These are phyloP conservation scores for Tolypocladium pustulatum DNA, from an alignment of 2,329 filamentous ascomycete genomes.

Conservation along the genomic window DNA sequence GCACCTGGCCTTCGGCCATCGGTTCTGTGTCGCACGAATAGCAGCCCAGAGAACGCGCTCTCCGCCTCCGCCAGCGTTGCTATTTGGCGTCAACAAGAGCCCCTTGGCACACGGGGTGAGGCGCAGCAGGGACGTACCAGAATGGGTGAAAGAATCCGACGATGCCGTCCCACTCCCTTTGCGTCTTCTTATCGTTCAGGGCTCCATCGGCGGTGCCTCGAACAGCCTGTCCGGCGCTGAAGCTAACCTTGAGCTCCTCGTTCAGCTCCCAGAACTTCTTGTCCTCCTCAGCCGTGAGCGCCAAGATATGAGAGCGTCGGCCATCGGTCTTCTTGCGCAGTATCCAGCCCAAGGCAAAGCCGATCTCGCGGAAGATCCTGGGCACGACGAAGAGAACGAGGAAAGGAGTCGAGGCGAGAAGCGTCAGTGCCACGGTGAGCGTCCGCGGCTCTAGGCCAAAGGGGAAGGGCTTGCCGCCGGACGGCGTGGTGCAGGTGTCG, in stretches of 20 bases:
- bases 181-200: constrained; percentile 26
- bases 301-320: constrained; percentile 46
- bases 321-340: constrained; percentile 54
- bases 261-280: constrained; percentile 23
- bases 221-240: constrained; percentile 41
- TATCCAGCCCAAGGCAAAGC: constrained; percentile 45
- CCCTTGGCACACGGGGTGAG: neutral
- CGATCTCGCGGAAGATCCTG: constrained; percentile 20
- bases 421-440: constrained; percentile 13
- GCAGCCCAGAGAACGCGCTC: constrained; percentile 96
- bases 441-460: constrained; percentile 18
- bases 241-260: constrained; percentile 42
- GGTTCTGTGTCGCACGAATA: constrained; percentile 77
- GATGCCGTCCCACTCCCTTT: constrained; percentile 66
- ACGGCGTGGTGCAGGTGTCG: constrained; percentile 17
- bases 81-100: constrained; percentile 21
- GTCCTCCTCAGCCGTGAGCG: constrained; percentile 37
- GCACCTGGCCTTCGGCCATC: constrained; percentile 81
- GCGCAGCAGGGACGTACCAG: constrained; percentile 47
- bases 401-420: constrained; percentile 9
- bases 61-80: constrained; percentile 91
- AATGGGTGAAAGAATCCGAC: constrained; percentile 98
- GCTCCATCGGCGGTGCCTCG: constrained; percentile 52
- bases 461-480: constrained; percentile 13
- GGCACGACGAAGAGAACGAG: constrained; percentile 15